Evolutionary conservation across 805 yeast species (phyloP), one percentile per base, ranked within the genome.

Genomic region (Kodamaea leandrae): DNA sequence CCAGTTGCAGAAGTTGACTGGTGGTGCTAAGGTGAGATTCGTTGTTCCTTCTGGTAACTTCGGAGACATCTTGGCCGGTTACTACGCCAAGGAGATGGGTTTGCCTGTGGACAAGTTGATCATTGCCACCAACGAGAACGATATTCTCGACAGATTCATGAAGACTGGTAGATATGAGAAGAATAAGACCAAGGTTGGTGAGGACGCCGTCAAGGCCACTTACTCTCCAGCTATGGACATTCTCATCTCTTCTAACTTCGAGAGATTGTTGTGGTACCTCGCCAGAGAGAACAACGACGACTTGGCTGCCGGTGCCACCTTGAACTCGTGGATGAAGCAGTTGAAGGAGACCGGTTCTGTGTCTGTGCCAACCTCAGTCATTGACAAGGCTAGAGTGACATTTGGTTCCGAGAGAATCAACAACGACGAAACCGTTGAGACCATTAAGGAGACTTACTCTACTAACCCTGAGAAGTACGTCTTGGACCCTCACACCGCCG

Each of bases 141-240:
- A 93, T 59, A 93, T 93, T 51, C 77, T 93, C 58, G 87, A 93
- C 68, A 82, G 99, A 66, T 93, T 93, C 72, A 67, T 93, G 66
- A 83, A 83, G 57, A 66, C 89, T 12, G 98, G 96, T 46, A 73
- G 77, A 48, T 93, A 93, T 58, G 89, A 83, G 54, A 90, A 88
- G 72, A 72, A 67, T 21, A 71, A 72, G 25, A 71, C 64, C 35
- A 67, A 71, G 24, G 71, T 71, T 41, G 45, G 34, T 6, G 48
- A 43, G 23, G 51, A 52, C 13, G 55, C 54, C 6, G 98, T 88
- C 35, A 86, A 84, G 59, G 89, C 91, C 24, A 90, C 98, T 9
- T 71, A 82, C 54, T 87, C 97, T 2, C 99, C 99, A 49, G 99
- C 99, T 33, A 93, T 93, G 99, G 99, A 93, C 64, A 93, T 93